Evolutionary conservation across 2,329 filamentous ascomycete species (phyloP), one percentile per base, ranked within the genome.

Genomic region (Trichoderma citrinoviride): DNA sequence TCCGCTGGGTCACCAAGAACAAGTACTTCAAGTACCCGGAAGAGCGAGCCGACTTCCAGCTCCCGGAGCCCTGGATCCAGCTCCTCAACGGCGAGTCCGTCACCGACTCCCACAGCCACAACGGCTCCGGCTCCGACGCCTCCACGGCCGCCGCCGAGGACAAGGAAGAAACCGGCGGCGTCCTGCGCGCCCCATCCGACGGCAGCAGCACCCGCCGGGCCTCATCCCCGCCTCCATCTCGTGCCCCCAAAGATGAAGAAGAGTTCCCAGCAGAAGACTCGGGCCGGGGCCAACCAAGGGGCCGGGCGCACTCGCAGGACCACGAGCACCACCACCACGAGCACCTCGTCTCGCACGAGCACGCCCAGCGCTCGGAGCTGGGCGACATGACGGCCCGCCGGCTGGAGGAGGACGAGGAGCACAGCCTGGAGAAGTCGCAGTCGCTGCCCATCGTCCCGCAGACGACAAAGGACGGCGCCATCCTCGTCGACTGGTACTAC

Each of bases 1-100:
- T 88, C 68, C 81, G 86, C 69, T 83, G 78, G 69, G 56, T 82
- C 61, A 85, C 85, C 3, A 74, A 75, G 37, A 86, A 85, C 71
- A 79, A 75, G 47, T 71, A 83, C 49, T 77, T 89, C 14, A 79
- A 81, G 65, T 88, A 88, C 66, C 85, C 85, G 17, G 86, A 88
- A 76, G 87, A 89, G 67, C 77, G 77, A 66, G 69, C 81, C 23
- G 84, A 77, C 68, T 89, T 87, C 68, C 71, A 81, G 65, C 76
- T 83, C 5, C 86, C 85, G 3, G 72, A 74, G 23, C 65, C 73
- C 1, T 79, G 77, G 76, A 64, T 75, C 37, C 68, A 70, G n/a
- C 70, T 79, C 44, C 53, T 78, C 33, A 73, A 77, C 68, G 71
- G 74, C 65, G 66, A 58, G 25, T 19, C 67, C 43, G 52, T 71